A percentile compares a stretch with the other conserved stretches of the same genome.
Evolutionary conservation across 2,329 filamentous ascomycete species (phyloP).

Genomic region (Knufia fluminis): DNA sequence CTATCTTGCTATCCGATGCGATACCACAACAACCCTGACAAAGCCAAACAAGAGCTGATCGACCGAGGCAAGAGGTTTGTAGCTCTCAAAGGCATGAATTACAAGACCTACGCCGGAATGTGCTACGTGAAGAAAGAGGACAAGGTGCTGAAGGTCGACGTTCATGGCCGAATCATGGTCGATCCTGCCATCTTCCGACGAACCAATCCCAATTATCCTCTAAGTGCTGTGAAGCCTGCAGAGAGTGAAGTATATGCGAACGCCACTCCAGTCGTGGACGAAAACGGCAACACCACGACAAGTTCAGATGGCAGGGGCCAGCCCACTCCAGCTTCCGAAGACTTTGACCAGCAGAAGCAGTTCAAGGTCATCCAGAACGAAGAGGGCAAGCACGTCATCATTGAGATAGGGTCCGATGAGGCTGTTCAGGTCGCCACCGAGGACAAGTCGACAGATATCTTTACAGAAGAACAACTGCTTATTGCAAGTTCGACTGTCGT

Average conservation of each 20-base stretch:
- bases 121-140: conserved; percentile 78
- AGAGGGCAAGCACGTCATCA: conserved; percentile 42
- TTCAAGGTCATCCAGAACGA: conserved; percentile 49
- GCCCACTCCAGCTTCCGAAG: conserved; percentile 25
- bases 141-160: conserved; percentile 65
- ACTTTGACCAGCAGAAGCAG: conserved; percentile 35
- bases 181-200: conserved; percentile 73
- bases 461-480: conserved; percentile 74
- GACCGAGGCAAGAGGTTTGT: conserved; percentile 80
- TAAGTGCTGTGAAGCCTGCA: conserved; percentile 52
- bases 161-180: conserved; percentile 81
- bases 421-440: conserved; percentile 44
- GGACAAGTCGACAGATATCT: conserved; percentile 52
- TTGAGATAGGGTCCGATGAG: conserved; percentile 48
- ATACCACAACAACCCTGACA: conserved; percentile 65
- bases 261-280: conserved; percentile 24
- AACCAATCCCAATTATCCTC: conserved; percentile 70
- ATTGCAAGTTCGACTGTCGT: conserved; percentile 76
- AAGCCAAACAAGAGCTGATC: conserved; percentile 57
- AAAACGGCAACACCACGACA: conserved; percentile 17
- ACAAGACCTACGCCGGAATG: conserved; percentile 67
- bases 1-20: conserved; percentile 67
- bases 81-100: conserved; percentile 69
- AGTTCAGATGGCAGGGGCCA: conserved; percentile 14
- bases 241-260: conserved; percentile 2